Percentiles rank a stretch among this genome's conserved stretches.
These are phyloP conservation scores for Iris macrosiphon DNA, from an alignment of 106 monocot genomes.

Conservation along the genomic window DNA sequence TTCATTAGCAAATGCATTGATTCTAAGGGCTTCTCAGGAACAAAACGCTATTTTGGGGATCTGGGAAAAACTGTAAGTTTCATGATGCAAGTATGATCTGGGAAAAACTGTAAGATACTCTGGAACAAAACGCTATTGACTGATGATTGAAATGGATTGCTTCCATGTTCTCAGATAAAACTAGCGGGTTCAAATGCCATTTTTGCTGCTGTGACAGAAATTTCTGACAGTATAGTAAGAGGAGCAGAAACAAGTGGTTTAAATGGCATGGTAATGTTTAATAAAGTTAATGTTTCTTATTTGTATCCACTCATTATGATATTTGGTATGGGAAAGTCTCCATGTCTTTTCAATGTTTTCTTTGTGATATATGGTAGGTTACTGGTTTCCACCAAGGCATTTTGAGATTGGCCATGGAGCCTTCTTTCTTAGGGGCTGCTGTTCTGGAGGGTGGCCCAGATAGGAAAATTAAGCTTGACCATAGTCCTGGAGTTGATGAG, in stretches of 20 bases:
- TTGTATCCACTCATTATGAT: background rate
- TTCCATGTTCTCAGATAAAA: constrained; percentile 40
- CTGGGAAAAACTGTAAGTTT: constrained; percentile 69
- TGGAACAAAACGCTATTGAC: background rate
- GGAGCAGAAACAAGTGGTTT: constrained; percentile 85
- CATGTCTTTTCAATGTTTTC: background rate
- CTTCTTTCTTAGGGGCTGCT: constrained; percentile 67
- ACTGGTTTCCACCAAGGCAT: constrained; percentile 92
- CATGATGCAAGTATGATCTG: constrained; percentile 39
- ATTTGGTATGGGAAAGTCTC: background rate
- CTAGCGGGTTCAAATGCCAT: constrained; percentile 78
- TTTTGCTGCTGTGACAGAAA: constrained; percentile 86
- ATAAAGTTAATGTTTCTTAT: background rate
- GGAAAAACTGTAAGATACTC: constrained; percentile 67
- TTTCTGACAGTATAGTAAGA: constrained; percentile 78
- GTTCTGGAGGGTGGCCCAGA: constrained; percentile 89
- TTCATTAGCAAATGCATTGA: constrained; percentile 64
- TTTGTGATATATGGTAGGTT: constrained; percentile 24
- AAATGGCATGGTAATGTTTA: constrained; percentile 68
- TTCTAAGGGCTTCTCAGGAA: constrained; percentile 68
- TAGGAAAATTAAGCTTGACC: constrained; percentile 85
- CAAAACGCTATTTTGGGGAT: constrained; percentile 88
- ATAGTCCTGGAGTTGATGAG: constrained; percentile 87
- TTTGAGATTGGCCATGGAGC: constrained; percentile 87
- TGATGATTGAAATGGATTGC: background rate